Evolutionary conservation across 2,329 filamentous ascomycete species (phyloP), one percentile per base, ranked within the genome.

Genomic region (Emergomyces orientalis): DNA sequence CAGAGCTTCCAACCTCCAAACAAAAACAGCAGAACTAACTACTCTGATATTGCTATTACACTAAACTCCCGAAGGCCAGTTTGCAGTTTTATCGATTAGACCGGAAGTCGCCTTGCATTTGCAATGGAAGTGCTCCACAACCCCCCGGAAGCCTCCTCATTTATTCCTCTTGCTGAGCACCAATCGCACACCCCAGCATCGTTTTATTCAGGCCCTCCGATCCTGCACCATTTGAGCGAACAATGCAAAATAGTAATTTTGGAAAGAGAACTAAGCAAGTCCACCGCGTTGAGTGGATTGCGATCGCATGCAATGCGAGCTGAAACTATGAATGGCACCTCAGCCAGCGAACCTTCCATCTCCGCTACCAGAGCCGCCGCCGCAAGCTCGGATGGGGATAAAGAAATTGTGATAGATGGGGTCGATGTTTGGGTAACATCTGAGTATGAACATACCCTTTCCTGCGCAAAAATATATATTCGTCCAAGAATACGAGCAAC

Each of bases 381-480:
- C 11, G 65, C 19, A 1, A 27, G 51, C 22, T 54, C 64, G 52
- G 57, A 59, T 6, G 68, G 70, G 27, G 71, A 69, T 39, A 74
- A 70, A 25, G 73, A 76, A 59, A 63, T 76, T 34, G 71, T 74
- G 4, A 70, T 81, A 25, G 71, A 75, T 14, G 72, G 69, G 13
- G 67, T 81, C 5, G 75, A 79, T 63, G 69, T 77, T 22, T 81
- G 78, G 76, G 78, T 80, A n/a, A 78, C 78, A 49, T 79, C 78
- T 32, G 77, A 79, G 78, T 80, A 71, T 66, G 74, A 68, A 43
- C 27, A 32, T 39, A 17, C 22, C 45, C 32, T n/a, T 14, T n/a
- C 22, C 39, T 9, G 27, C 30, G 25, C 17, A 14, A 30, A 27
- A 30, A 25, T 54, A n/a, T 8, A 9, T 45, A 30, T 43, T 37